Conservation (phyloP, 2,329 filamentous ascomycete genomes). For the Reticulascus tulasneorum region DNA sequence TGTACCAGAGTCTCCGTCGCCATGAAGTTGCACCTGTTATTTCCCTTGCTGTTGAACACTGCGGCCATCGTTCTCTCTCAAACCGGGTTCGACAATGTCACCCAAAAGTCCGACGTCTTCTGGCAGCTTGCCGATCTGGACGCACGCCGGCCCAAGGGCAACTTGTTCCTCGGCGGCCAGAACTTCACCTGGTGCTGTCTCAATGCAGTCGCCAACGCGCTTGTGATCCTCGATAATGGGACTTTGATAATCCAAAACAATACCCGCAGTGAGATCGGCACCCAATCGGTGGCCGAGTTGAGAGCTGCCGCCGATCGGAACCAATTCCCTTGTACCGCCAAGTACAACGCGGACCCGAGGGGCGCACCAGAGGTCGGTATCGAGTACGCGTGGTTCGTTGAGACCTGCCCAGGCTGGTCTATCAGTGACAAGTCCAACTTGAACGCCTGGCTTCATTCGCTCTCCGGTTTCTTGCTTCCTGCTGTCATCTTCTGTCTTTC, state of each 20-base stretch:
- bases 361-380: constrained; percentile 18
- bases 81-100: not conserved
- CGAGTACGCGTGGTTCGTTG: constrained; percentile 15
- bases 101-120: constrained; percentile 8
- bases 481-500: constrained; percentile 23
- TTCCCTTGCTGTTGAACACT: too few relatives aligned
- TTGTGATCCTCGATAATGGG: constrained; percentile 13
- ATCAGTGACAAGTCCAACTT: constrained; percentile 15
- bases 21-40: too few relatives aligned
- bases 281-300: not conserved
- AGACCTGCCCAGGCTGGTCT: constrained; percentile 21
- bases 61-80: too few relatives aligned
- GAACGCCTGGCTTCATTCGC: constrained; percentile 20
- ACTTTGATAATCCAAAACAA: constrained; percentile 11
- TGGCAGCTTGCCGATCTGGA: constrained; percentile 9
- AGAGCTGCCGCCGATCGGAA: constrained; percentile 6
- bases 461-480: constrained; percentile 22
- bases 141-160: constrained; percentile 1
- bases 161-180: constrained; percentile 14
- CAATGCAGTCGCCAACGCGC: constrained; percentile 16
- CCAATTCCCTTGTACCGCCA: constrained; percentile 21
- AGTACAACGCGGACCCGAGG: constrained; percentile 12
- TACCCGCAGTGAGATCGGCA: not conserved
- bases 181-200: constrained; percentile 23
- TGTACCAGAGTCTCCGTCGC: too few relatives aligned